Evolutionary conservation across 192 early-diverging fungal genomes (phyloP), one percentile per base, ranked within the genome.

Genomic region (Backusella westeae): DNA sequence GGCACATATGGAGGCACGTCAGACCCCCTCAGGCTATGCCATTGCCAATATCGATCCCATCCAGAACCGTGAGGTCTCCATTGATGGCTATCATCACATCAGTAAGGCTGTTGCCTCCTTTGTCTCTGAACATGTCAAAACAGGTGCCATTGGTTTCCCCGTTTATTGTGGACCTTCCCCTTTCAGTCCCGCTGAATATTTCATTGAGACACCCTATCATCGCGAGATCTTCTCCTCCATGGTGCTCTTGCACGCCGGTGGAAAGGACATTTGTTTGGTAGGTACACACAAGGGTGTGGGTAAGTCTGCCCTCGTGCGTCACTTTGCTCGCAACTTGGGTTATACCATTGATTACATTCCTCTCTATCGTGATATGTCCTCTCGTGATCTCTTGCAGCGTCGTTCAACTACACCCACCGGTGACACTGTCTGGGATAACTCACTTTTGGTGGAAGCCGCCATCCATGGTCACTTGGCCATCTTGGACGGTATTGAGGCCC

Each of bases 301-400:
- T 10, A 95, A 95, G 78, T 87, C 88, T 52, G 88, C 90, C 23
- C 71, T 92, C 12, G 84, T 94, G 52, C 82, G 90, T 9, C 85
- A 90, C 46, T 92, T 83, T 49, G 82, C 78, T 8, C 46, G 76
- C 38, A 81, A 77, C 41, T 71, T 80, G 38, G 88, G 90, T 1
- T 91, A 93, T 70, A 82, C 80, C 46, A 84, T 90, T 41, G 92
- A 94, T 68, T 92, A 86, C 69, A 89, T 95, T 42, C 93, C 91
- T 9, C 72, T 94, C 7, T 93, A 90, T 79, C 88, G 89, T 53
- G 94, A 95, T 75, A 94, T 95, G 91, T 92, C 92, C 5, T 89
- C 94, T 5, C 85, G 94, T 17, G 92, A 94, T 78, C 84, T 95
- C 4, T 77, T 95, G 32, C 94, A 95, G 75, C 87, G 92, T 38